These are phyloP conservation scores for Scleroderma bovista DNA, from an alignment of 768 basidiomycete species.

Conservation along the genomic window DNA sequence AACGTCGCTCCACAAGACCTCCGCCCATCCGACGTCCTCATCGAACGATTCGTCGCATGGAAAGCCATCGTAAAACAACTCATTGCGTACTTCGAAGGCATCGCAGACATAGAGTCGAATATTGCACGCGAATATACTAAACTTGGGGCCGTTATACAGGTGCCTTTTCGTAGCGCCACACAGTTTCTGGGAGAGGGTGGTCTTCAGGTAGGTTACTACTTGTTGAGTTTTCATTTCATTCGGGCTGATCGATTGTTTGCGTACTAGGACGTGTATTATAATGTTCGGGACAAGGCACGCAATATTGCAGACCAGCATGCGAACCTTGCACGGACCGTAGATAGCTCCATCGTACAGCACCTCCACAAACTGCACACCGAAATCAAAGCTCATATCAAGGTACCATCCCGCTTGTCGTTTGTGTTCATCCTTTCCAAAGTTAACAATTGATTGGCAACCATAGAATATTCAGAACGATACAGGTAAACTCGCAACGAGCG, in stretches of 20 bases:
- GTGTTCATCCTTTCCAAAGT: background rate
- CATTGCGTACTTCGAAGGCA: conserved; percentile 82
- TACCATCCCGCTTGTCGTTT: conserved; percentile 21
- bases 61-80: conserved; percentile 96
- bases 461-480: conserved; percentile 95
- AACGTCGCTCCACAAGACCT: conserved; percentile 88
- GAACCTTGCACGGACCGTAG: conserved; percentile 92
- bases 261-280: conserved; percentile 82
- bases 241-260: background rate
- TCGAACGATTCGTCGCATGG: conserved; percentile 92
- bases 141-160: conserved; percentile 93
- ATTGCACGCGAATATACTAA: conserved; percentile 90
- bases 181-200: conserved; percentile 99
- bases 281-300: conserved; percentile 89
- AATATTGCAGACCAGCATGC: conserved; percentile 94
- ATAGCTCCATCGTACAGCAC: conserved; percentile 96
- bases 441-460: background rate
- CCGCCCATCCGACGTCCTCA: conserved; percentile 90
- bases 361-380: conserved; percentile 91
- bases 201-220: conserved; percentile 59
- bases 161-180: conserved; percentile 91
- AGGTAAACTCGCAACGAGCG: conserved; percentile 82
- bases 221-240: background rate
- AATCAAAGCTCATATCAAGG: conserved; percentile 98
- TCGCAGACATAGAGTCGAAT: conserved; percentile 91